Base-by-base conservation (phyloP, 495 filamentous ascomycete species). In the Xylaria flabelliformis region DNA sequence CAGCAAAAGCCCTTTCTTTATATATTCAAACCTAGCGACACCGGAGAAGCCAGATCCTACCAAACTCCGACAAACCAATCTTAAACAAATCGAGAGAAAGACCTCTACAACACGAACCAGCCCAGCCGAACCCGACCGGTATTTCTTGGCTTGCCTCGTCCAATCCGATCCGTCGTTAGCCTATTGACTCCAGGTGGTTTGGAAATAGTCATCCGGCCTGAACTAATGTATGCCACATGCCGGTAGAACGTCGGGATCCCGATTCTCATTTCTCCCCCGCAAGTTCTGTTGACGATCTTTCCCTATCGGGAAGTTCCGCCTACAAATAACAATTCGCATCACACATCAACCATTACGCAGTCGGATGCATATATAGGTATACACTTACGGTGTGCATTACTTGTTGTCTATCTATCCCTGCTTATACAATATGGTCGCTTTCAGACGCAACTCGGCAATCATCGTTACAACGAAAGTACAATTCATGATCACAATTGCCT, bases 231-330 rank as follows among this genome's bases (percentile, higher is more conserved):
- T 2, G 8, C 39, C 13, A 13, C 9, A 13, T 42, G 55, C 53
- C 68, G 68, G 68, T 42, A 70, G 67, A 78, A 78, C 58, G 61
- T 76, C 76, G 76, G 76, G 39, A 69, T 63, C 67, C 50, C 66
- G 41, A 53, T 17, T 29, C 65, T 66, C 7, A 3, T 29, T n/a
- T 55, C 55, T 50, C 69, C 46, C 34, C 65, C 48, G 50, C 65
- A 53, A 53, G 12, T 67, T 55, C 17, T 3, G 17, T 3, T 19
- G 12, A 51, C 1, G 42, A 32, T 41, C 46, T n/a, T 66, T n/a
- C 34, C 64, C 61, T 39, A 74, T 76, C 24, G 10, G 70, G 74
- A 69, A 78, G 36, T 51, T 78, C 76, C 76, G 76, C 72, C 64
- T 39, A 39, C 26, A 17, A 29, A 2, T 29, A 29, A 8, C 12